Percentiles rank a stretch among this genome's conserved stretches.
phyloP scores from a whole-genome alignment of 805 yeast genomes.

The Candida cerambycidarum region DNA sequence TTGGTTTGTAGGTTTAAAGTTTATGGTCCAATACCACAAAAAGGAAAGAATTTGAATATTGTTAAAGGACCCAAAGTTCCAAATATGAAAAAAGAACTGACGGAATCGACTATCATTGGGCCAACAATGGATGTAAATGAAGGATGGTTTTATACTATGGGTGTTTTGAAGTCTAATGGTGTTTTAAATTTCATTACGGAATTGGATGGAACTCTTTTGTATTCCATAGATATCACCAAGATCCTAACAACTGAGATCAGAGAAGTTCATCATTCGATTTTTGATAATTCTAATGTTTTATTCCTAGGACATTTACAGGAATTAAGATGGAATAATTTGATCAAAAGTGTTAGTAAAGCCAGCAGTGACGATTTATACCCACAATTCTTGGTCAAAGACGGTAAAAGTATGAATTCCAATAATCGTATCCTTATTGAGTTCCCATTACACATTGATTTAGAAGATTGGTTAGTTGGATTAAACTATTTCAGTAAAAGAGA shows the following conservation, averaged over 20 bases:
- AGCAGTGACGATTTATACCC: conserved; percentile 21
- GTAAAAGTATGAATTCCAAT: conserved; percentile 30
- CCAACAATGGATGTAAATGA: conserved; percentile 28
- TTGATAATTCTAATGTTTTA: conserved; percentile 57
- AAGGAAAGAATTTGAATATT: conserved; percentile 34
- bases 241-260: conserved; percentile 62
- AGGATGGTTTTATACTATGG: conserved; percentile 75
- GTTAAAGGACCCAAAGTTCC: conserved; percentile 42
- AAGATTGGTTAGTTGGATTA: conserved; percentile 74
- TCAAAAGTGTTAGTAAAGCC: conserved; percentile 26
- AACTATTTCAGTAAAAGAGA: conserved; percentile 63
- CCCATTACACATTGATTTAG: conserved; percentile 66
- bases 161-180: conserved; percentile 65
- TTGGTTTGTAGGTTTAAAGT: conserved; percentile 65
- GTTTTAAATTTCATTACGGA: conserved; percentile 58
- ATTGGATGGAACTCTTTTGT: conserved; percentile 60
- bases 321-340: conserved; percentile 46
- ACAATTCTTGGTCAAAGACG: conserved; percentile 34
- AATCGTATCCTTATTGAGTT: conserved; percentile 57
- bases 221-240: conserved; percentile 54
- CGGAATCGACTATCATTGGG: not conserved
- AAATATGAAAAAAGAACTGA: conserved; percentile 17
- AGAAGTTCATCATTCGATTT: conserved; percentile 60
- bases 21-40: conserved; percentile 59
- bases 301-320: conserved; percentile 58